Conservation (phyloP, 345 rosid species). For the Brassica rapa region DNA sequence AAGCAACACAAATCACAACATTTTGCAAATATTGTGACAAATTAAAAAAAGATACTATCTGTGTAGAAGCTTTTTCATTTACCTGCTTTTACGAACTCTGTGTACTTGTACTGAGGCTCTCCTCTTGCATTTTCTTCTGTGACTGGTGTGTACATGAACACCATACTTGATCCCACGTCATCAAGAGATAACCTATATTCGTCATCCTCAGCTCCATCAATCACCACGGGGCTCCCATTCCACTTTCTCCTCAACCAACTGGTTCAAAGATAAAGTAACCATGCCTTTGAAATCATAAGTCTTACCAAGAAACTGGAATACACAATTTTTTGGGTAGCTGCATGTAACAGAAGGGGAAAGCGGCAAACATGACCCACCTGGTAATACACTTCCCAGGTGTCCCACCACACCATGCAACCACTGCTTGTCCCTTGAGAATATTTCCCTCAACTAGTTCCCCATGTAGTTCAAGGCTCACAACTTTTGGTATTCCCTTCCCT, state of each 20-base stretch:
- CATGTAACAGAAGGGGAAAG: slow-evolving; percentile 18
- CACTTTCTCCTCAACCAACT: slow-evolving; percentile 96
- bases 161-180: slow-evolving; percentile 93
- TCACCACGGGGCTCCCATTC: slow-evolving; percentile 91
- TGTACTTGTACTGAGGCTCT: slow-evolving; percentile 92
- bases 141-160: slow-evolving; percentile 95
- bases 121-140: slow-evolving; percentile 95
- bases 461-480: slow-evolving; percentile 74
- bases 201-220: slow-evolving; percentile 86
- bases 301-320: background rate
- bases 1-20: slow-evolving; percentile 14
- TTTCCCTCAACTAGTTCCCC: slow-evolving; percentile 92
- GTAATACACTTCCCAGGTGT: slow-evolving; percentile 93
- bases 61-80: slow-evolving; percentile 8
- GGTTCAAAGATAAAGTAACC: slow-evolving; percentile 30
- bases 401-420: slow-evolving; percentile 98
- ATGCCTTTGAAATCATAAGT: slow-evolving; percentile 11
- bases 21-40: slow-evolving; percentile 4
- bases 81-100: slow-evolving; percentile 97
- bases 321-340: background rate
- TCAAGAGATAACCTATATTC: slow-evolving; percentile 74
- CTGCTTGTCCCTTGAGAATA: slow-evolving; percentile 64
- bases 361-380: slow-evolving; percentile 52
- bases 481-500: slow-evolving; percentile 96
- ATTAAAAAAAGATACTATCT: background rate